Conservation (phyloP, 371 early-diverging fungal species). For the Lichtheimia ornata region DNA sequence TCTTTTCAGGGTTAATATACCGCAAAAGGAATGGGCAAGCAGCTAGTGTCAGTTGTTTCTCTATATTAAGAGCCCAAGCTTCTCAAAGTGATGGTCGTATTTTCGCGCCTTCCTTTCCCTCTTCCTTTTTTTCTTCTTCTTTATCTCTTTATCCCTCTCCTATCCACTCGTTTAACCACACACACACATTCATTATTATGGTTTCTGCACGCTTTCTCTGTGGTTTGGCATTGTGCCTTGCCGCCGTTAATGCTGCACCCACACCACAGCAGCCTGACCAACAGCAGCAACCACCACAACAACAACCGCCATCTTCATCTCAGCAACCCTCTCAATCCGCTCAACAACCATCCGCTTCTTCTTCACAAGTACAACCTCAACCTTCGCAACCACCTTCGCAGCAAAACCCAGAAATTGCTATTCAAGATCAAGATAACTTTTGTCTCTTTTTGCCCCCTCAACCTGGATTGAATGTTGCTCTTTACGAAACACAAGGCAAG, state of each 20-base stretch:
- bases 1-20: too few species aligned
- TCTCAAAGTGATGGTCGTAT: too few species aligned
- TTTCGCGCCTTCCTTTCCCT: neutral
- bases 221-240: neutral
- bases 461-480: slow-evolving; percentile 56
- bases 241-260: neutral
- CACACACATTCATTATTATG: neutral
- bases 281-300: neutral
- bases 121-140: neutral
- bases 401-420: slow-evolving; percentile 2
- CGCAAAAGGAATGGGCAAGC: too few species aligned
- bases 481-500: slow-evolving; percentile 54
- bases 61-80: too few species aligned
- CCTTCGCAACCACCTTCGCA: neutral
- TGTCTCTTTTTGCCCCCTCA: slow-evolving; percentile 64
- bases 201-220: neutral
- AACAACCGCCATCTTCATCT: too few species aligned
- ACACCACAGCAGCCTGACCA: neutral
- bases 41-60: too few species aligned
- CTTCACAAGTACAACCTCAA: neutral
- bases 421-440: slow-evolving; percentile 36
- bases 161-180: neutral
- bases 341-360: neutral
- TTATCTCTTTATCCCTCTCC: neutral
- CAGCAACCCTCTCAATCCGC: neutral